Evolutionary conservation across 139 green algal genomes (phyloP).

Genomic region (Coelastrella sp.): DNA sequence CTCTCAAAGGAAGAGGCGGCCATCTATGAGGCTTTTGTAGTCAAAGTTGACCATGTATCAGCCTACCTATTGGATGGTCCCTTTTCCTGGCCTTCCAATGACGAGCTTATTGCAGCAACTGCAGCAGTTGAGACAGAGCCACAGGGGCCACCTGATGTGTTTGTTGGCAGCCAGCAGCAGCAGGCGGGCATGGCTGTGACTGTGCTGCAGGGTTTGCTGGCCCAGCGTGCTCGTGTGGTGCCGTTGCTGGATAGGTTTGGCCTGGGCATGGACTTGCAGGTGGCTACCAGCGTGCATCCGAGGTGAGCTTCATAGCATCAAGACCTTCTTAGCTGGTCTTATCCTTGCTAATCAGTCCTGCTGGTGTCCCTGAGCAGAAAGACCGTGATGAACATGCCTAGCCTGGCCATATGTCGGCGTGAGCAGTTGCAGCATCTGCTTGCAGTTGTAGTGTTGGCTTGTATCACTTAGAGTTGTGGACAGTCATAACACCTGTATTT

Average conservation of each 20-base stretch:
- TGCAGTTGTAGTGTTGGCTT: no score
- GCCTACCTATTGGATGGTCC: constrained; percentile 77
- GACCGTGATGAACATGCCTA: no score
- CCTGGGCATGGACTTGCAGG: constrained; percentile 55
- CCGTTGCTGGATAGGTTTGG: constrained; percentile 63
- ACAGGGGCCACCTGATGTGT: background rate
- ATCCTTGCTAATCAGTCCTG: no score
- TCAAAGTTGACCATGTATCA: constrained; percentile 67
- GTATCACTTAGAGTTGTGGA: no score
- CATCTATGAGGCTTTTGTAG: constrained; percentile 85
- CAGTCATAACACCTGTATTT: no score
- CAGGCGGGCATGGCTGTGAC: background rate
- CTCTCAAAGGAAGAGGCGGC: constrained; percentile 78
- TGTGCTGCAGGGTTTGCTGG: constrained; percentile 43
- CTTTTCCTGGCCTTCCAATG: constrained; percentile 57
- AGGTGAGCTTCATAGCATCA: constrained; percentile 31
- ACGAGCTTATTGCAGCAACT: constrained; percentile 19
- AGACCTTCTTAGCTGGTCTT: no score
- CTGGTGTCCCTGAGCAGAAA: no score
- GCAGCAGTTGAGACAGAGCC: background rate
- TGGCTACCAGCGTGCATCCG: constrained; percentile 60
- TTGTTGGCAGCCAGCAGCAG: background rate
- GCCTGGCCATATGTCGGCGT: no score
- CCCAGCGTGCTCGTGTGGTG: constrained; percentile 48
- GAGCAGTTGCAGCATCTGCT: no score